These are phyloP conservation scores for Endocalyx cinctus DNA, from an alignment of 2,329 filamentous ascomycete genomes.

Conservation along the genomic window DNA sequence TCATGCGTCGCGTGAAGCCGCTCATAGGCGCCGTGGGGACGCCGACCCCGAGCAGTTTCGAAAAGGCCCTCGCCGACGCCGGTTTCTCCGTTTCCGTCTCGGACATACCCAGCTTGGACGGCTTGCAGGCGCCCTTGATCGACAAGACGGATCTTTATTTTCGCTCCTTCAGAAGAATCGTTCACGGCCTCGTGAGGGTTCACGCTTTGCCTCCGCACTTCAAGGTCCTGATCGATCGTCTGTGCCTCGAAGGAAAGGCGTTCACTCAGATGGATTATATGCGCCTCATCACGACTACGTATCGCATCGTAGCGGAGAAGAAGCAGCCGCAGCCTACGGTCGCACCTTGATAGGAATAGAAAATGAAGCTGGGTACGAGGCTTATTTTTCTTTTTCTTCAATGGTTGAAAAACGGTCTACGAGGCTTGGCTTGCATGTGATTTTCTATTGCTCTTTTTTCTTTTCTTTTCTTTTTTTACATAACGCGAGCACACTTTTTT, in stretches of 20 bases:
- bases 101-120: conserved; percentile 48
- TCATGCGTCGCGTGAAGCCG: conserved; percentile 52
- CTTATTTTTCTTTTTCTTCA: neutral
- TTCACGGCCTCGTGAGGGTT: conserved; percentile 43
- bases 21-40: conserved; percentile 52
- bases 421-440: too few relatives aligned
- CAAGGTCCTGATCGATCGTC: conserved; percentile 47
- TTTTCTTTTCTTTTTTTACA: too few relatives aligned
- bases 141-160: conserved; percentile 52
- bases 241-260: conserved; percentile 49
- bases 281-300: conserved; percentile 48
- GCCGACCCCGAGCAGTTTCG: conserved; percentile 43
- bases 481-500: too few relatives aligned
- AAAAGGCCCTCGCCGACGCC: conserved; percentile 39
- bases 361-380: too few relatives aligned
- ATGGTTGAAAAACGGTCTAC: too few relatives aligned
- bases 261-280: conserved; percentile 53
- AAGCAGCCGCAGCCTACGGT: too few relatives aligned
- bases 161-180: conserved; percentile 43
- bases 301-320: conserved; percentile 48
- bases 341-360: too few relatives aligned
- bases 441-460: too few relatives aligned
- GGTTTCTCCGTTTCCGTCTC: conserved; percentile 43
- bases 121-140: conserved; percentile 47
- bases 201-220: conserved; percentile 45